Conservation (phyloP, 2,329 filamentous ascomycete genomes). For the Hymenoscyphus infarciens region DNA sequence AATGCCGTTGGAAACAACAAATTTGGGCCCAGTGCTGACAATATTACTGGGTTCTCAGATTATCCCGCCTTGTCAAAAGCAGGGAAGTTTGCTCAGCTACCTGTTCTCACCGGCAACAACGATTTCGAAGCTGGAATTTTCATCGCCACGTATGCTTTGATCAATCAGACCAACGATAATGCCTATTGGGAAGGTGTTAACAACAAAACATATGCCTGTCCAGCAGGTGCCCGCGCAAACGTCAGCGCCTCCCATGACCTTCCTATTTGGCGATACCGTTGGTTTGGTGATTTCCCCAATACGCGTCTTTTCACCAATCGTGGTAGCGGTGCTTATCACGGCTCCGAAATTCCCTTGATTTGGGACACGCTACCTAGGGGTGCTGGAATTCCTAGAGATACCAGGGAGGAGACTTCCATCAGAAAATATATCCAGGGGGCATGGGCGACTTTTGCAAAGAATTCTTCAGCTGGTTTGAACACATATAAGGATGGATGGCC, state of each 20-base stretch:
- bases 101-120: conserved; percentile 35
- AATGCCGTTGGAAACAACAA: no score
- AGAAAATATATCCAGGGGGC: conserved; percentile 37
- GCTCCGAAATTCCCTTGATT: conserved; percentile 35
- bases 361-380: conserved; percentile 33
- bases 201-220: conserved; percentile 34
- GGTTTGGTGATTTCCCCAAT: conserved; percentile 38
- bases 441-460: conserved; percentile 40
- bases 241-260: conserved; percentile 26
- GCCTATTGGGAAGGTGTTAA: conserved; percentile 32
- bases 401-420: conserved; percentile 32
- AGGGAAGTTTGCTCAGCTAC: conserved; percentile 25
- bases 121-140: conserved; percentile 37
- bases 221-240: conserved; percentile 31
- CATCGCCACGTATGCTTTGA: conserved; percentile 25
- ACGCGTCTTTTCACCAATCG: conserved; percentile 25
- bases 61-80: neutral
- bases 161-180: conserved; percentile 20
- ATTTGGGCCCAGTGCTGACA: conserved; percentile 24
- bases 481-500: conserved; percentile 33
- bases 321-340: conserved; percentile 37
- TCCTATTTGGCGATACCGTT: conserved; percentile 40
- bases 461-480: conserved; percentile 36
- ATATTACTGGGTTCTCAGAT: conserved; percentile 31
- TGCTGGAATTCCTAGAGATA: conserved; percentile 20